Evolutionary conservation across 257 asterid genomes (phyloP), one percentile per base, ranked within the genome.

Genomic region (Primulina tabacum): DNA sequence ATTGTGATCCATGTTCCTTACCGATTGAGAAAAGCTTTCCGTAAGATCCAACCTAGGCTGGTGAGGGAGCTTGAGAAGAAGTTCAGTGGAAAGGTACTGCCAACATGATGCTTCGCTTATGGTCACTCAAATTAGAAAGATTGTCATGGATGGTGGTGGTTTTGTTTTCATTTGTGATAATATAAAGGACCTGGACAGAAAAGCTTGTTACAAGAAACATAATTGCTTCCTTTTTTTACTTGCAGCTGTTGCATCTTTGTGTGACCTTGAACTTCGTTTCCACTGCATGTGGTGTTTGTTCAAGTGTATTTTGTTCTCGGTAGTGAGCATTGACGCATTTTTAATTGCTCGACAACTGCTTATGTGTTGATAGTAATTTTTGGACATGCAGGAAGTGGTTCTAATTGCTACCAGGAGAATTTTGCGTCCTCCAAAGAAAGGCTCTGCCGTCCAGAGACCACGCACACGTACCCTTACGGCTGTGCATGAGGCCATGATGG

Each of bases 41-140:
- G 96, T 76, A 92, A 92, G 89, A 84, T 92, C 65, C 98, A 92
- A 28, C 80, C 86, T 24, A 80, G 90, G 82, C 86, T 92, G 65
- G 96, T 92, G 65, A 81, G 98, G 59, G 96, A 92, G 86, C 89
- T 92, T 6, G 96, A 92, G 82, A 89, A 92, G 92, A 92, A 92
- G 73, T 92, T 92, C 89, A 89, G 98, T 24, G 96, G 98, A 61
- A 89, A 92, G 94, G 98, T 92, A 82, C 34, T 56, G 12, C 56
- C 30, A 29, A 26, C 68, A 5, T 37, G 37, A 2, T 30, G 28
- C 34, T 37, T 20, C 29, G 3, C 5, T 2, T 35, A 7, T 30
- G 56, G 16, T 72, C 55, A 53, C 60, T 52, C 34, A 67, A 71
- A 62, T 50, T 10, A 9, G 24, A 73, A 64, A 26, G 6, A 55